Base-by-base conservation (phyloP, 2,329 filamentous ascomycete species). In the Remersonia thermophila region DNA sequence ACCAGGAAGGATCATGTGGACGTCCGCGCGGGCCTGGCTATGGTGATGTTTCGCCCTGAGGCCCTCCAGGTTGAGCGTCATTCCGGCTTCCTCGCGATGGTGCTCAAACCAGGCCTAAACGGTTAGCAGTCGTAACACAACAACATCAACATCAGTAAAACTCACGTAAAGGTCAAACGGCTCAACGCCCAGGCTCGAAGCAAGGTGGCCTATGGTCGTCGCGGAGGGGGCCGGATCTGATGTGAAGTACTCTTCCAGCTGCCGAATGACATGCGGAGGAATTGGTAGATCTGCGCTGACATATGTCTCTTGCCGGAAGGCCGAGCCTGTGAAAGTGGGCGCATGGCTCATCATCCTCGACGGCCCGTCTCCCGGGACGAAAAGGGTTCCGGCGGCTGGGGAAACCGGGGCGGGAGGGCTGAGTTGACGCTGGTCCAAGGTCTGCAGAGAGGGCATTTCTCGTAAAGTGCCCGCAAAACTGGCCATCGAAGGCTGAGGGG, bases 231-330 rank as follows among this genome's bases (percentile, higher is more conserved):
- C 50, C 2, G 65, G 57, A 18, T 69, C 59, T 6, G 55, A 54
- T 17, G 63, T 58, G 43, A 69, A 74, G 41, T 71, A 73, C 17
- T 67, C 62, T 36, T 74, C 69, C 2, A 74, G 55, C 2, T 69
- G 63, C 14, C 53, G 56, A 39, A 70, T 59, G 7, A 71, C 60
- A 37, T 71, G 68, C 11, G 57, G 51, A 4, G 69, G 60, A 35
- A 74, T 63, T 23, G 51, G 57, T 7, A 64, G 66, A 2, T 60
- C 58, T 25, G 63, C 61, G 2, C 61, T 58, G 3, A 62, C 50
- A 16, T 63, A 7, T 57, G 46, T 2, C 52, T 50, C n/a, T 12
- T 45, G 39, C 6, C 43, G 40, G 15, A 66, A 62, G 0, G 56
- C 57, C 2, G 61, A 61, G 13, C 55, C 60, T 32, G 57, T 59